A percentile compares a stretch with the other conserved stretches of the same genome.
Conservation (phyloP, 257 asterid species). For the Nicotiana paniculata region DNA sequence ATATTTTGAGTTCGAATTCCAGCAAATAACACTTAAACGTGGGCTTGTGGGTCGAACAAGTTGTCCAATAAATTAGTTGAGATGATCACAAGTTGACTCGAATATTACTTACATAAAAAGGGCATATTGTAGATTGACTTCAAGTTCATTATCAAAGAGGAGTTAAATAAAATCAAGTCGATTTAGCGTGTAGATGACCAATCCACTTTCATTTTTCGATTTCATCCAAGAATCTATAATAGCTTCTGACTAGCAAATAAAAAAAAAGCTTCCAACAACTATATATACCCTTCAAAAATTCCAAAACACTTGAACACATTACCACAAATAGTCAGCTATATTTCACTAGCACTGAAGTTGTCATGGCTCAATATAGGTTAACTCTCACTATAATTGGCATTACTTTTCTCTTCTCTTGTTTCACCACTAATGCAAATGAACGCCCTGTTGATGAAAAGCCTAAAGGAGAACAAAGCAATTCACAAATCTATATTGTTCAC, state of each 20-base stretch:
- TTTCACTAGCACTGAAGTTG: not conserved
- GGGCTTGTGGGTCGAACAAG: not conserved
- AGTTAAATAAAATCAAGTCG: not conserved
- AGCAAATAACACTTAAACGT: not conserved
- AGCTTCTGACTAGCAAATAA: not conserved
- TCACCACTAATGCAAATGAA: not conserved
- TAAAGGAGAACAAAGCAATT: not conserved
- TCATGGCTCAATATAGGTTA: not conserved
- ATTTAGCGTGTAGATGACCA: not conserved
- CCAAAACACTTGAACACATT: not conserved
- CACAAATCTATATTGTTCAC: slow-evolving; percentile 29
- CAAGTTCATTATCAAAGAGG: not conserved
- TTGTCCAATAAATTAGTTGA: not conserved
- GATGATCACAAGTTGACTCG: not conserved
- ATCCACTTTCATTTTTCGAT: not conserved
- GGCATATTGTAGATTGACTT: not conserved
- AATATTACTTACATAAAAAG: no score
- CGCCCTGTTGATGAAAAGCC: not conserved
- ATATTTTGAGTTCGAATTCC: not conserved
- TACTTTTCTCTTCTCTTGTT: not conserved
- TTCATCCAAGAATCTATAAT: not conserved
- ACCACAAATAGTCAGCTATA: not conserved
- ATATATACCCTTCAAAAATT: not conserved
- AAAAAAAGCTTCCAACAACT: not conserved
- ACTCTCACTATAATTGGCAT: not conserved